phyloP scores from a whole-genome alignment of 805 yeast species.

The Candida manassasensis region DNA sequence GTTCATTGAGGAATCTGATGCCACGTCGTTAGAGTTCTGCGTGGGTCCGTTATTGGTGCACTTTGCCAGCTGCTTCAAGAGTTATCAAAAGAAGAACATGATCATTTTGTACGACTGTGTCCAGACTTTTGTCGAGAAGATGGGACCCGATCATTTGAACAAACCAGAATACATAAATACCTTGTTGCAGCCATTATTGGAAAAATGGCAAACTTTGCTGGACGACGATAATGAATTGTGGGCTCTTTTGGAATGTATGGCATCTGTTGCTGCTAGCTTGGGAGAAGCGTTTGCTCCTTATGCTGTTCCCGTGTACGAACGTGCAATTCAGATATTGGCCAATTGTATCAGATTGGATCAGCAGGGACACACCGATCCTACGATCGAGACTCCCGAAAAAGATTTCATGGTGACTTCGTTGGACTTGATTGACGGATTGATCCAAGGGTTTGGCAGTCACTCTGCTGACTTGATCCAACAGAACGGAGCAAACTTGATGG shows the following conservation, averaged over 20 bases:
- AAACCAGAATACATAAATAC: slow-evolving; percentile 55
- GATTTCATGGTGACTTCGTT: slow-evolving; percentile 86
- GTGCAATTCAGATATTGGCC: slow-evolving; percentile 68
- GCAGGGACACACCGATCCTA: slow-evolving; percentile 60
- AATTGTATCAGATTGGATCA: slow-evolving; percentile 65
- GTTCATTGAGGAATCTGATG: slow-evolving; percentile 73
- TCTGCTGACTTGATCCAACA: slow-evolving; percentile 50
- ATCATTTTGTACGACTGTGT: slow-evolving; percentile 84
- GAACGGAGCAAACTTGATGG: slow-evolving; percentile 43
- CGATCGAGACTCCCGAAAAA: slow-evolving; percentile 73
- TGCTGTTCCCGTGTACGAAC: slow-evolving; percentile 78
- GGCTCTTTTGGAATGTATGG: slow-evolving; percentile 91
- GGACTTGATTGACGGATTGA: slow-evolving; percentile 87
- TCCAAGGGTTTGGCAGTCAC: slow-evolving; percentile 77
- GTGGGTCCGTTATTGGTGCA: slow-evolving; percentile 63
- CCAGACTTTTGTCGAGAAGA: slow-evolving; percentile 79
- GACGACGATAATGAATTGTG: slow-evolving; percentile 85
- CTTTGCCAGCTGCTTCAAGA: slow-evolving; percentile 67
- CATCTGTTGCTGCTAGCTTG: slow-evolving; percentile 81
- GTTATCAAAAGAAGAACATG: slow-evolving; percentile 79
- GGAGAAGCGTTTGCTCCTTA: slow-evolving; percentile 84
- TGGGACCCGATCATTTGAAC: slow-evolving; percentile 51
- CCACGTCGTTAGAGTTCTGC: slow-evolving; percentile 55
- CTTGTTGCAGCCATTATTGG: slow-evolving; percentile 75
- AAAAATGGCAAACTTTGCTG: slow-evolving; percentile 68